These are phyloP conservation scores for Phaffia rhodozyma DNA, from an alignment of 1,284 basidiomycete species.

Conservation along the genomic window DNA sequence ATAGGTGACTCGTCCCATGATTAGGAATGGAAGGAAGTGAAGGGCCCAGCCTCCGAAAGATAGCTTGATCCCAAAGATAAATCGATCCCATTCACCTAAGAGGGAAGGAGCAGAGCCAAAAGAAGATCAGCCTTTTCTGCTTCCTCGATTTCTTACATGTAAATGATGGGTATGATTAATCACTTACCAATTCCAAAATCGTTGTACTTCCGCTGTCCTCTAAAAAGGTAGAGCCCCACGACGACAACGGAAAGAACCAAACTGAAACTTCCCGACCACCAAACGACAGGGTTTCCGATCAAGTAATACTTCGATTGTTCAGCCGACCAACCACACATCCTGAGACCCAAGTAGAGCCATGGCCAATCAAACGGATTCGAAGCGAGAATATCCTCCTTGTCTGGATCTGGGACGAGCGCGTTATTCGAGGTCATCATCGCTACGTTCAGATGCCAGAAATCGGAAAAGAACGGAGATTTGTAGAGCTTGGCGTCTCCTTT, in stretches of 20 bases:
- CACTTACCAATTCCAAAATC: constrained; percentile 73
- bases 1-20: constrained; percentile 71
- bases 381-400: constrained; percentile 95
- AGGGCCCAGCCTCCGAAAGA: constrained; percentile 84
- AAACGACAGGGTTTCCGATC: constrained; percentile 80
- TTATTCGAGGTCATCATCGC: constrained; percentile 99
- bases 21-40: constrained; percentile 84
- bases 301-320: constrained; percentile 83
- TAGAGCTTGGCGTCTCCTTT: constrained; percentile 70
- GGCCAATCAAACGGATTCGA: constrained; percentile 92
- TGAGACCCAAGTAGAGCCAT: constrained; percentile 68
- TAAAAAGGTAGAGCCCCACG: constrained; percentile 59
- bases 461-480: constrained; percentile 81
- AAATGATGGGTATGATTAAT: neutral
- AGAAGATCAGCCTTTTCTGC: neutral
- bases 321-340: constrained; percentile 97
- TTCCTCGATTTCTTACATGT: neutral
- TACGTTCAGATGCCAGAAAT: constrained; percentile 97
- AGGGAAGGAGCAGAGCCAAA: neutral
- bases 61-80: constrained; percentile 82
- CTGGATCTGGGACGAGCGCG: constrained; percentile 87
- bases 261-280: constrained; percentile 67
- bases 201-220: constrained; percentile 74
- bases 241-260: constrained; percentile 48
- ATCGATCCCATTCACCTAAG: constrained; percentile 80